These are phyloP conservation scores for Claviceps capensis DNA, from an alignment of 2,329 filamentous ascomycete species.

Conservation along the genomic window DNA sequence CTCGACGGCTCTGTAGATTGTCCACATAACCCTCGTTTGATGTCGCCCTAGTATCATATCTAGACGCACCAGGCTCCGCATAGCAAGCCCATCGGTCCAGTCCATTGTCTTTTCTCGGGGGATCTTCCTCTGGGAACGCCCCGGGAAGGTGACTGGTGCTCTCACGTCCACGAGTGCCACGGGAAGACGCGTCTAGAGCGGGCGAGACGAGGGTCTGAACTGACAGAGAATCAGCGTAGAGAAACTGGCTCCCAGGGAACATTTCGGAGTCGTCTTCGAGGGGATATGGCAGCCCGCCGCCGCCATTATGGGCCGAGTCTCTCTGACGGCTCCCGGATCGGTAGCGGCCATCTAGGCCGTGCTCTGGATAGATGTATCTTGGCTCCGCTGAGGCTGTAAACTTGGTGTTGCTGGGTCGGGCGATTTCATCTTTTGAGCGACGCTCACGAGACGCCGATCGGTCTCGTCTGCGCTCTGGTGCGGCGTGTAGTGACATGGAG, in stretches of 20 bases:
- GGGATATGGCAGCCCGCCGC: slow-evolving; percentile 23
- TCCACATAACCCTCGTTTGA: slow-evolving; percentile 3
- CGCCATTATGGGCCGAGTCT: slow-evolving; percentile 18
- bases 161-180: slow-evolving; percentile 18
- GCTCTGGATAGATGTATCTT: slow-evolving; percentile 27
- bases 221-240: slow-evolving; percentile 23
- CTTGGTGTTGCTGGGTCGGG: slow-evolving; percentile 16
- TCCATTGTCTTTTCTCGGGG: slow-evolving; percentile 8
- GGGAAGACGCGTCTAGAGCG: slow-evolving; percentile 21
- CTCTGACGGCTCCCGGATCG: slow-evolving; percentile 16
- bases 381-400: slow-evolving; percentile 29
- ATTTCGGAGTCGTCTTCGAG: slow-evolving; percentile 23
- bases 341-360: slow-evolving; percentile 26
- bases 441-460: slow-evolving; percentile 30
- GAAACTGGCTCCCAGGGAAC: slow-evolving; percentile 21
- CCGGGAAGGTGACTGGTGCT: slow-evolving; percentile 15
- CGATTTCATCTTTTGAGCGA: slow-evolving; percentile 18
- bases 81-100: slow-evolving; percentile 12
- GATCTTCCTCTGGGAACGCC: slow-evolving; percentile 20
- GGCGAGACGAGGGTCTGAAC: slow-evolving; percentile 22
- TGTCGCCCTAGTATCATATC: slow-evolving; percentile 7
- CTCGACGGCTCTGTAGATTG: neutral
- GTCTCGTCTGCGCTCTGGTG: slow-evolving; percentile 28
- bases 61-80: slow-evolving; percentile 13
- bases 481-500: slow-evolving; percentile 38